Evolutionary conservation across 129 eudicot genomes (phyloP), one percentile per base, ranked within the genome.

Genomic region (Flaveria ramosissima): DNA sequence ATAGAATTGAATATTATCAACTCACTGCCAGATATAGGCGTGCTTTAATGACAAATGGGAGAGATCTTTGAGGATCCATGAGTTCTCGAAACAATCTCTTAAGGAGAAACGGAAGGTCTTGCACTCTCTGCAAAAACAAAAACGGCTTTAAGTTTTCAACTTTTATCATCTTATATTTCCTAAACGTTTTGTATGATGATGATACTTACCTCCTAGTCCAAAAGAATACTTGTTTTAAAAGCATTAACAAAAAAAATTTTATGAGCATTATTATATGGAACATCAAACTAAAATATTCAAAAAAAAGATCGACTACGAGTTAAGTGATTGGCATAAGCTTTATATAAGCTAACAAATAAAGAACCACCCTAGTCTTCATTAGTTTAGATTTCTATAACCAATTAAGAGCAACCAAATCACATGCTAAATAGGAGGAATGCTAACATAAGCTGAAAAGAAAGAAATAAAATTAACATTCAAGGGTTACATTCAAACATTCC

Each of bases 1-100:
- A 51, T 50, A 20, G 27, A 32, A 59, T 41, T 71, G 3, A 23
- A 16, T 77, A 78, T 57, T 48, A 57, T 53, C 2, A 74, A 89
- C 95, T 87, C 88, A 93, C 98, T 81, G 97, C 97, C 84, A 93
- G 80, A 87, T 76, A 91, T 69, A 93, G 93, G 10, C 96, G 97
- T 51, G 93, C 88, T 85, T 85, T 87, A 70, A 90, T 83, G 60
- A 93, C 90, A 77, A 93, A 71, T 3, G 97, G 97, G 55, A 93
- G 91, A 56, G 98, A 82, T 85, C 98, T 86, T 71, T 89, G 96
- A 67, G 98, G 98, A 84, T 91, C 88, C 87, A 77, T 67, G 60
- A 93, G 70, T 74, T 91, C 98, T 71, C 93, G 89, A 19, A 83
- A 72, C 87, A 93, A 81, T 75, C 98, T 85, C 84, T 79, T 80